A percentile compares a stretch with the other conserved stretches of the same genome.
phyloP scores from a whole-genome alignment of 345 rosid species.

The Brassica cretica region DNA sequence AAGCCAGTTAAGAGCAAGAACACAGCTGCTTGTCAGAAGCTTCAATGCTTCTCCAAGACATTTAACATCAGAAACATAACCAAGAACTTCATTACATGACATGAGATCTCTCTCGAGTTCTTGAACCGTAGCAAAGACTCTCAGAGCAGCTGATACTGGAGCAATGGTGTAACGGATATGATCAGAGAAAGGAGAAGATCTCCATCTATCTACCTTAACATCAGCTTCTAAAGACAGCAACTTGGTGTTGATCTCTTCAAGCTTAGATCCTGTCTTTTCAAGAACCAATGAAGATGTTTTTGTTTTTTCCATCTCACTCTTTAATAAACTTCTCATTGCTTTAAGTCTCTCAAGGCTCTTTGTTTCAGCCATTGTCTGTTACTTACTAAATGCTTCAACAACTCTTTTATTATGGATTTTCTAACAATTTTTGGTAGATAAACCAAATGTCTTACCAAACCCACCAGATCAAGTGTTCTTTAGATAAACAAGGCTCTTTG shows the following conservation, averaged over 20 bases:
- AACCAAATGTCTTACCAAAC: slow-evolving; percentile 43
- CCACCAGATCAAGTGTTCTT: slow-evolving; percentile 25
- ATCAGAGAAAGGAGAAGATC: slow-evolving; percentile 47
- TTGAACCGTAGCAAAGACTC: slow-evolving; percentile 47
- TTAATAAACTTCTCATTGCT: slow-evolving; percentile 51
- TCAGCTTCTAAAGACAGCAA: slow-evolving; percentile 49
- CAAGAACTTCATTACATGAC: slow-evolving; percentile 34
- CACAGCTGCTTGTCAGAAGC: slow-evolving; percentile 64
- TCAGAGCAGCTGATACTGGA: slow-evolving; percentile 62
- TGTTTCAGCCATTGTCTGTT: slow-evolving; percentile 42
- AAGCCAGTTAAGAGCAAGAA: slow-evolving; percentile 73
- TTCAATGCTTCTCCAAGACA: slow-evolving; percentile 62
- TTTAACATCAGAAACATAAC: slow-evolving; percentile 50
- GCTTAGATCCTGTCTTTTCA: slow-evolving; percentile 44
- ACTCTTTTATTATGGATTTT: slow-evolving; percentile 4
- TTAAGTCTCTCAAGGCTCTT: slow-evolving; percentile 44
- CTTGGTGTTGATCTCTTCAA: slow-evolving; percentile 42
- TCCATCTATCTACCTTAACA: slow-evolving; percentile 42
- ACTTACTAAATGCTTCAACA: slow-evolving; percentile 16
- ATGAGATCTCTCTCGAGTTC: slow-evolving; percentile 53
- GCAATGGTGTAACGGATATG: slow-evolving; percentile 55
- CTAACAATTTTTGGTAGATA: slow-evolving; percentile 20
- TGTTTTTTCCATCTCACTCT: slow-evolving; percentile 59
- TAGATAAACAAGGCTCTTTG: slow-evolving; percentile 36
- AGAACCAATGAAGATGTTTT: slow-evolving; percentile 48